These are phyloP conservation scores for Camellia japonica DNA, from an alignment of 148 eudicot species.

Conservation along the genomic window DNA sequence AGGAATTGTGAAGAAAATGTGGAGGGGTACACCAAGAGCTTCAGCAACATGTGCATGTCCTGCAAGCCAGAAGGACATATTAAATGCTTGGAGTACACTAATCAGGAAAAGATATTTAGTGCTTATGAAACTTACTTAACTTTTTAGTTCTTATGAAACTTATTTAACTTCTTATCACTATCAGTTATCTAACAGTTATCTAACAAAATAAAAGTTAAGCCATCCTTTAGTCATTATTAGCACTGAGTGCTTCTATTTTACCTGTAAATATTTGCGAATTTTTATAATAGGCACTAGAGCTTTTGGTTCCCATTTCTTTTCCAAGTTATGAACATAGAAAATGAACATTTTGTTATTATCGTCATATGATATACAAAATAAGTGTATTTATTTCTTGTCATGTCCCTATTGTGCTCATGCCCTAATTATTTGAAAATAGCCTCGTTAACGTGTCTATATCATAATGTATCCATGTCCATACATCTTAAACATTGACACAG, in stretches of 20 bases:
- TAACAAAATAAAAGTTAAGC: no score
- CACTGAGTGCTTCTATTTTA: background rate
- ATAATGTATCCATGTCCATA: background rate
- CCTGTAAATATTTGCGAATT: background rate
- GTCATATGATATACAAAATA: no score
- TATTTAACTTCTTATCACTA: no score
- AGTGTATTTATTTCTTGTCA: background rate
- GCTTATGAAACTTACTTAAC: no score
- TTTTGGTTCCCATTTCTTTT: no score
- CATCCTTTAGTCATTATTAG: background rate
- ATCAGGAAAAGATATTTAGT: background rate
- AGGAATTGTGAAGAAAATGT: constrained; percentile 94
- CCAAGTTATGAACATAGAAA: no score
- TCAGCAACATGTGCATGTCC: constrained; percentile 96
- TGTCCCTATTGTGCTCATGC: background rate
- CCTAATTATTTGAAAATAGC: background rate
- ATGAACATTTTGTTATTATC: no score
- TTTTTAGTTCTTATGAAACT: no score
- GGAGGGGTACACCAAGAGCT: constrained; percentile 91
- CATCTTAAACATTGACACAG: no score
- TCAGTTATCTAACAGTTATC: no score
- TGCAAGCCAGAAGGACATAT: constrained; percentile 31
- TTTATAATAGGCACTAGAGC: no score
- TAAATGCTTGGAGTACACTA: background rate
- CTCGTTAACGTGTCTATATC: background rate